A percentile compares a stretch with the other conserved stretches of the same genome.
phyloP scores from a whole-genome alignment of 768 basidiomycete genomes.

The Tephrocybe sp. region DNA sequence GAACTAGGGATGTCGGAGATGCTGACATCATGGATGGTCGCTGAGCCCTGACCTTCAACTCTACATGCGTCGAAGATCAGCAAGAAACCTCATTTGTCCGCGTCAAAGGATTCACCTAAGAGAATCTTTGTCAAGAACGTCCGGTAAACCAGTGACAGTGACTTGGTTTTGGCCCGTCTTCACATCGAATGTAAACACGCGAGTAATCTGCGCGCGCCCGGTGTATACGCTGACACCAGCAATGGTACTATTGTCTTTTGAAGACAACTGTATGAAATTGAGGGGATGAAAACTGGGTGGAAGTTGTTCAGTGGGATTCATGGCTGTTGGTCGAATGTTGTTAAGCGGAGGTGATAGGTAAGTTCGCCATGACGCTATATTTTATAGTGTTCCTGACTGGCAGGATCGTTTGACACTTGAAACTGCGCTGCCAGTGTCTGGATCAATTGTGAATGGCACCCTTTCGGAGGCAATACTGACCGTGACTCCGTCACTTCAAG shows the following conservation, averaged over 20 bases:
- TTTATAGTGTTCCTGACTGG: too few species aligned
- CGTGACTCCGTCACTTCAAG: too few species aligned
- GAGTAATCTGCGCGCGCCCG: constrained; percentile 22
- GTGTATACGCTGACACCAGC: constrained; percentile 25
- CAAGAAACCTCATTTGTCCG: too few species aligned
- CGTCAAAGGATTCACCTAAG: constrained; percentile 21
- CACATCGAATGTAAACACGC: constrained; percentile 28
- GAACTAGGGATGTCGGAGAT: constrained; percentile 12
- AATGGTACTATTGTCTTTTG: constrained; percentile 28
- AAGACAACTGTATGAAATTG: constrained; percentile 17
- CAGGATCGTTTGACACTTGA: too few species aligned
- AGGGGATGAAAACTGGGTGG: background rate
- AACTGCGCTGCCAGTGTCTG: too few species aligned
- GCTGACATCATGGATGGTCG: constrained; percentile 36
- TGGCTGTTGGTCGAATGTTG: too few species aligned
- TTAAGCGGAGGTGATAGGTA: too few species aligned
- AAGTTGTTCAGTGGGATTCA: background rate
- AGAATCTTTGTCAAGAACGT: constrained; percentile 26
- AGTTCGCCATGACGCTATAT: too few species aligned
- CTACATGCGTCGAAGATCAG: constrained; percentile 11
- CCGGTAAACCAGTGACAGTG: constrained; percentile 29
- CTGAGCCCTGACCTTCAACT: constrained; percentile 31
- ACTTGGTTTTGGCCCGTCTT: constrained; percentile 31
- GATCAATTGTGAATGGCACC: too few species aligned
- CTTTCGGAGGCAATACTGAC: too few species aligned